Conservation (phyloP, 768 basidiomycete species). For the Leccinum rimulosum region DNA sequence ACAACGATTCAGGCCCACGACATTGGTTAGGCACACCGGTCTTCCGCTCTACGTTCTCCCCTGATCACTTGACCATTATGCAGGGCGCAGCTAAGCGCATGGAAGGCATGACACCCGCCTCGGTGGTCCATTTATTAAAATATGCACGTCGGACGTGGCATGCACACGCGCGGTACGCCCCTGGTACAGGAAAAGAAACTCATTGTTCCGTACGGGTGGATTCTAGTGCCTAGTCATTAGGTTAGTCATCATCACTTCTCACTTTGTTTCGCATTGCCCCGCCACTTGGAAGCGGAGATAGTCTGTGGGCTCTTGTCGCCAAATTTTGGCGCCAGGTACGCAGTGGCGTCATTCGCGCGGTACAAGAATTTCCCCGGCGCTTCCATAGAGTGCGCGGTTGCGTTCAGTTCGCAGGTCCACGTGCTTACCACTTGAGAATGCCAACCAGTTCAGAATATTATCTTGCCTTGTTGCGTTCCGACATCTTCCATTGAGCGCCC, state of each 20-base stretch:
- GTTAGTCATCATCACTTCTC: background rate
- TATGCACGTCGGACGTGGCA: conserved; percentile 48
- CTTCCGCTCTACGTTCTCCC: background rate
- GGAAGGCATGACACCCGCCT: conserved; percentile 89
- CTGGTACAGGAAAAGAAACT: background rate
- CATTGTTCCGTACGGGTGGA: background rate
- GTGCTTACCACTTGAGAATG: conserved; percentile 7
- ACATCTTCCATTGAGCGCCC: background rate
- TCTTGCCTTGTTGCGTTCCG: background rate
- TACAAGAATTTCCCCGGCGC: background rate
- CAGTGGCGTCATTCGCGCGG: background rate
- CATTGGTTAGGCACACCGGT: conserved; percentile 47
- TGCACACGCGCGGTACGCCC: background rate
- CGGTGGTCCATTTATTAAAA: conserved; percentile 63
- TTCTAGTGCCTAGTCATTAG: background rate
- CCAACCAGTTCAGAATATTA: conserved; percentile 1
- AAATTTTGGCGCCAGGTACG: background rate
- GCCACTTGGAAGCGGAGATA: background rate
- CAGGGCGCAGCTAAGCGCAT: conserved; percentile 94
- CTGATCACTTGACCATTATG: background rate
- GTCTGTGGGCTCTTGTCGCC: background rate
- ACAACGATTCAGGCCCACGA: conserved; percentile 57
- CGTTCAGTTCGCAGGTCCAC: background rate
- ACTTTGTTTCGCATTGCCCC: background rate
- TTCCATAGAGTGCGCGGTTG: background rate